Base-by-base conservation (phyloP, 495 filamentous ascomycete genomes). In the Daldinia bambusicola region DNA sequence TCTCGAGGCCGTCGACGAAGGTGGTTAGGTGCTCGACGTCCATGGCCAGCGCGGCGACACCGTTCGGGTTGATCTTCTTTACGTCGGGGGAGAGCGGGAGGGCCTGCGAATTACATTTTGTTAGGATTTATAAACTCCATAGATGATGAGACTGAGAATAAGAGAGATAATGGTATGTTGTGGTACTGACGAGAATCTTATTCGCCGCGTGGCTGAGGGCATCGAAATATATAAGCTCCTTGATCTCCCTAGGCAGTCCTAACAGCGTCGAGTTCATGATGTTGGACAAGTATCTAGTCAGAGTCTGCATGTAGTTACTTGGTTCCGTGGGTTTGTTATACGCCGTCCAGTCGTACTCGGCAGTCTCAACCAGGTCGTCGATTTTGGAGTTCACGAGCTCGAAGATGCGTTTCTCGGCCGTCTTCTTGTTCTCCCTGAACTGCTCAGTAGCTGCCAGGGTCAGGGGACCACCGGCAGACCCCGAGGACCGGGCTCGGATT, bases 321-420 rank as follows among this genome's bases (percentile, higher is more conserved):
- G 94, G 90, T 68, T 95, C 90, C 6, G 79, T 84, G 5, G 88
- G 87, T 34, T 85, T 80, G 7, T 81, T 86, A 18, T 84, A 83
- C 6, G 92, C 85, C 82, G 88, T 92, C 94, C 95, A 99, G 76
- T 98, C 91, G 73, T 98, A 99, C 76, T 98, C 96, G 34, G 95
- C 94, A 0, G 93, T 97, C 74, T 96, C 94, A 37, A 99, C 91
- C 30, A 99, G 88, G 76, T 98, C 96, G 72, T 98, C 95, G 70
- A 99, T 98, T 79, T 99, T 99, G 51, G 92, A 96, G 79, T 98
- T 98, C 51, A 99, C 95, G 0, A 99, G 86, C 80, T 98, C 96
- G 76, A 99, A 99, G 56, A 99, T 97, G 14, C 95, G 91, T 79
- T 98, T 97, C 74, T 97, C 94, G 7, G 95, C 95, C 0, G 92